Conservation (phyloP, 164 flowering plant species). For the Berberis vulgaris region DNA sequence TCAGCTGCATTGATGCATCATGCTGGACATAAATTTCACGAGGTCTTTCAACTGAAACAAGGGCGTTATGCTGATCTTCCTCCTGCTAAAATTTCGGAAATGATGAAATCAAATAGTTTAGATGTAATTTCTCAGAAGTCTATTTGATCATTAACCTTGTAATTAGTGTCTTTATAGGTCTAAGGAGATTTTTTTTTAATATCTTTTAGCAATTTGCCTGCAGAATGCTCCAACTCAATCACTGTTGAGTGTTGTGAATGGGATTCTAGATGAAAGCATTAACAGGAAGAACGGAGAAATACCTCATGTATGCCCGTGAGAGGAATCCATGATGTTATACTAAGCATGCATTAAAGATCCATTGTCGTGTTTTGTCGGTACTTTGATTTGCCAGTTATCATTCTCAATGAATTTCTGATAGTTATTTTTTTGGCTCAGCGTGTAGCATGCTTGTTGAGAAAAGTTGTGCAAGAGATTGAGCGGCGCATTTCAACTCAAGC, state of each 20-base stretch:
- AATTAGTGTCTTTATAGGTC: background rate
- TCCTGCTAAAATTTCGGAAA: conserved; percentile 49
- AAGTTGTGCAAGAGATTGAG: conserved; percentile 71
- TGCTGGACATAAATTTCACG: conserved; percentile 33
- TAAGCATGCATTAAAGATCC: conserved; percentile 1
- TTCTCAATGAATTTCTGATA: background rate
- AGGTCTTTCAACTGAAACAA: conserved; percentile 34
- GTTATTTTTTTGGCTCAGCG: conserved; percentile 29
- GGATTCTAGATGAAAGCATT: conserved; percentile 59
- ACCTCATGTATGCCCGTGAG: conserved; percentile 57
- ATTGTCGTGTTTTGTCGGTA: background rate
- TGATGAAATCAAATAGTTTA: conserved; percentile 48
- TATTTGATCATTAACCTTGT: conserved; percentile 1
- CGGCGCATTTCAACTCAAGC: conserved; percentile 63
- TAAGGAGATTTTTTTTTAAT: background rate
- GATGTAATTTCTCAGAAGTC: conserved; percentile 38
- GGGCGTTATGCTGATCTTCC: conserved; percentile 48
- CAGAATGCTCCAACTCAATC: conserved; percentile 78
- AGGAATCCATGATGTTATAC: conserved; percentile 8
- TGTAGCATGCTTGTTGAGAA: conserved; percentile 51
- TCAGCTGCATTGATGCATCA: conserved; percentile 28
- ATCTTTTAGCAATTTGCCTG: conserved; percentile 10
- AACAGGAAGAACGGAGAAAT: conserved; percentile 69
- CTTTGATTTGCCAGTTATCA: background rate
- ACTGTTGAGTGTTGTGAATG: conserved; percentile 50